phyloP scores from a whole-genome alignment of 495 filamentous ascomycete species.

The Penicillium ochrochloron region DNA sequence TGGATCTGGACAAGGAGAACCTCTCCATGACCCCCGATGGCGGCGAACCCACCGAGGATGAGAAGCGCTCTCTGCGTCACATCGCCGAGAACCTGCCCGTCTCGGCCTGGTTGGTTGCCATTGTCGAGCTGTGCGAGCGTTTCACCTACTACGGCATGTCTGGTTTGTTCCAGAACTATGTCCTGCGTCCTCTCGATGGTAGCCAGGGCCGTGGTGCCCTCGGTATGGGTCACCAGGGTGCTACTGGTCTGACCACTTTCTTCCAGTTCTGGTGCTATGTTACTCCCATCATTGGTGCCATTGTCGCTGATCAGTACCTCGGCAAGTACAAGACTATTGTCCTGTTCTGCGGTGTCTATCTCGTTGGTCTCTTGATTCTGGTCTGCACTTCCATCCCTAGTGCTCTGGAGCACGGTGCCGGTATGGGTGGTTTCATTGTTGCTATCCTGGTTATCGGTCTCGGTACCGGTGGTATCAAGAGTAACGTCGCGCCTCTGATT shows the following conservation, averaged over 20 bases:
- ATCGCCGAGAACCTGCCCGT: conserved; percentile 60
- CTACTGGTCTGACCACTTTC: conserved; percentile 63
- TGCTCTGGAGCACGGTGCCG: conserved; percentile 50
- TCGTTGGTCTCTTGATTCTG: conserved; percentile 53
- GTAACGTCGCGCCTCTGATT: conserved; percentile 63
- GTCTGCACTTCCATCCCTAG: conserved; percentile 53
- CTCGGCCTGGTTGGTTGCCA: conserved; percentile 62
- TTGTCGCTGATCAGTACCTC: conserved; percentile 67
- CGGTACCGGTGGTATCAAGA: conserved; percentile 76
- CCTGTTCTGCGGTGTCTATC: conserved; percentile 54
- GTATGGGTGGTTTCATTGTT: conserved; percentile 54
- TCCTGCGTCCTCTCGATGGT: conserved; percentile 53
- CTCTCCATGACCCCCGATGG: conserved; percentile 45
- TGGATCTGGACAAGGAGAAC: conserved; percentile 42
- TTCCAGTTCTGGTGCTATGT: conserved; percentile 68
- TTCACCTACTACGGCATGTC: conserved; percentile 70
- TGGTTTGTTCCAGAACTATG: conserved; percentile 62
- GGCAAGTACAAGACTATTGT: conserved; percentile 74
- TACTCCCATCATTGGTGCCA: conserved; percentile 62
- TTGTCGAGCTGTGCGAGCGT: conserved; percentile 69
- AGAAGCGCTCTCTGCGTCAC: conserved; percentile 54
- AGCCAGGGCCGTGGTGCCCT: conserved; percentile 57
- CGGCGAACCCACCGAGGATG: conserved; percentile 59
- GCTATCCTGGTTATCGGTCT: conserved; percentile 53
- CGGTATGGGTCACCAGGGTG: conserved; percentile 56